Base-by-base conservation (phyloP, 2,329 filamentous ascomycete genomes). In the Talaromyces sp. region DNA sequence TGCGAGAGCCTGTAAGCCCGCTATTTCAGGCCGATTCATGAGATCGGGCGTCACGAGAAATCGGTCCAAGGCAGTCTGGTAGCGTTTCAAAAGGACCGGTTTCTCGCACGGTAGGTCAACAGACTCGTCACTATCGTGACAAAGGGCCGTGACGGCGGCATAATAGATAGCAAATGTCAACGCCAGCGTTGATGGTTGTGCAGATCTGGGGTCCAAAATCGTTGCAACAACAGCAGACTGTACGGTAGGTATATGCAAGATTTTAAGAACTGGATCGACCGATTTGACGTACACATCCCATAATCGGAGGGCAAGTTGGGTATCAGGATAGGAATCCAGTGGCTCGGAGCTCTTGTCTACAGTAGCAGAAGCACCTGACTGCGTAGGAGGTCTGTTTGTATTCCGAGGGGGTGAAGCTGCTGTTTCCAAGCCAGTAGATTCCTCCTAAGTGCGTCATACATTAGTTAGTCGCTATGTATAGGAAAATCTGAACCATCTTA, bases 91-190 rank as follows among this genome's bases (percentile, higher is more conserved):
- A 22, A 60, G 44, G 39, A 15, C 39, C 28, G 25, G 27, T 55
- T 59, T 63, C 32, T 58, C 58, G 8, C 28, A 52, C 10, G 59
- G 58, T 9, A 62, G 55, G 63, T 63, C 63, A 71, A 62, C 53
- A 36, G 36, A 2, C 33, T 63, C 72, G 63, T 75, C 68, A 27
- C 67, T 64, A 51, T 64, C 70, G 36, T 62, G 52, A 19, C 53
- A 57, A 65, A 76, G 70, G 9, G 72, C 71, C 1, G 82, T 85
- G 2, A 82, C 75, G 0, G 81, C 80, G 47, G 78, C 80, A 64
- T 84, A 85, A 66, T 84, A 85, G 27, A 85, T 81, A n/a, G 82
- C 76, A 66, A 84, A 85, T 47, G 85, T 74, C 47, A 85, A 70
- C 19, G 78, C 76, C 62, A 79, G 67, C 70, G 62, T 71, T 67